phyloP scores from a whole-genome alignment of 2,329 filamentous ascomycete genomes.

The Pseudogymnoascus sp. region DNA sequence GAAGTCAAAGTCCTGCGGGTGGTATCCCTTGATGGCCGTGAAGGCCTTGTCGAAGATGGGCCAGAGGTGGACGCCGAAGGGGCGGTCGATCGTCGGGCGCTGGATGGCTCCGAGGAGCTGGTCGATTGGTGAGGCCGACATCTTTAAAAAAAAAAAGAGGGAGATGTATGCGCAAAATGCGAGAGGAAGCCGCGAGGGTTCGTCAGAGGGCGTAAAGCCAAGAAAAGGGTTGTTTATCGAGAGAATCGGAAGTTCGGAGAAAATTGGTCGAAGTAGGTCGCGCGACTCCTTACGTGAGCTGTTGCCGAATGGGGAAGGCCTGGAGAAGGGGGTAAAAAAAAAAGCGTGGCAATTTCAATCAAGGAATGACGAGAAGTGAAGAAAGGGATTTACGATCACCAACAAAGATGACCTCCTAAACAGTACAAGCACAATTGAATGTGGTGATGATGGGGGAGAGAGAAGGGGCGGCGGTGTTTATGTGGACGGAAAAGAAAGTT shows the following conservation, averaged over 20 bases:
- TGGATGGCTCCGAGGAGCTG: slow-evolving; percentile 45
- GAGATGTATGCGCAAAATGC: background rate
- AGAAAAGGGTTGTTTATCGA: slow-evolving; percentile 11
- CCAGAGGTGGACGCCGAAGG: slow-evolving; percentile 88
- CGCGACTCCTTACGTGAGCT: slow-evolving; percentile 6
- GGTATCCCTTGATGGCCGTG: slow-evolving; percentile 68
- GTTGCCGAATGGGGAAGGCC: slow-evolving; percentile 4
- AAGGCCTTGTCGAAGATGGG: slow-evolving; percentile 87
- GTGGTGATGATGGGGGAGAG: slow-evolving; percentile 25
- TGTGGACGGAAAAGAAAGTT: slow-evolving; percentile 25
- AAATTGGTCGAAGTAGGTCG: slow-evolving; percentile 10
- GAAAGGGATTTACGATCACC: slow-evolving; percentile 11
- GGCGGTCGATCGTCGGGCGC: slow-evolving; percentile 76
- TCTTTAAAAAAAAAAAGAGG: background rate
- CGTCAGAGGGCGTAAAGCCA: slow-evolving; percentile 9
- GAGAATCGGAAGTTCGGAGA: slow-evolving; percentile 10
- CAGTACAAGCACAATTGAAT: slow-evolving; percentile 13
- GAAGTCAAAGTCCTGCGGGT: slow-evolving; percentile 80
- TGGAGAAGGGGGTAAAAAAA: slow-evolving; percentile 11
- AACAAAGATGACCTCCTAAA: slow-evolving; percentile 16
- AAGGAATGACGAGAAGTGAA: slow-evolving; percentile 36
- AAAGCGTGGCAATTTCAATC: slow-evolving; percentile 14
- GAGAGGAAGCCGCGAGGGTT: slow-evolving; percentile 1
- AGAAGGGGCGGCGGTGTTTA: slow-evolving; percentile 20
- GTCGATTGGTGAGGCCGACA: slow-evolving; percentile 17